phyloP scores from a whole-genome alignment of 2,329 filamentous ascomycete genomes.

The Epichloe sp. region DNA sequence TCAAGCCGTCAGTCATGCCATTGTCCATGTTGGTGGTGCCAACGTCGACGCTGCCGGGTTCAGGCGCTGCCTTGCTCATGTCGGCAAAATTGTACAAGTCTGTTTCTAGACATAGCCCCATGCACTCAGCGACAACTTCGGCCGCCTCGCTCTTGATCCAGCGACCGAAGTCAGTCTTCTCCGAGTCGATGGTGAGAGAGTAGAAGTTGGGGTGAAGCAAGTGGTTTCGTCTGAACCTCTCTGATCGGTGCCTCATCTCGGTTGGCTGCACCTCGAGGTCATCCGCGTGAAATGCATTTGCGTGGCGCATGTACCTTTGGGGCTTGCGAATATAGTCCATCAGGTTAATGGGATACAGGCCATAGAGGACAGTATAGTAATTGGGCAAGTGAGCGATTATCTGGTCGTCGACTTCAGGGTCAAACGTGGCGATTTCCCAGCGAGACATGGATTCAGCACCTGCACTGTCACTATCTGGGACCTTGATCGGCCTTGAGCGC shows the following conservation, averaged over 20 bases:
- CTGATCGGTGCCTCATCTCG: conserved; percentile 63
- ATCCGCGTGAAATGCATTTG: conserved; percentile 55
- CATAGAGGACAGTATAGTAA: conserved; percentile 74
- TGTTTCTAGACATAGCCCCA: conserved; percentile 43
- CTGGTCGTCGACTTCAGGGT: conserved; percentile 48
- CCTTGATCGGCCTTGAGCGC: conserved; percentile 25
- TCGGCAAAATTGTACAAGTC: conserved; percentile 15
- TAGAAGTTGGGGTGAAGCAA: conserved; percentile 77
- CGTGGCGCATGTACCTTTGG: conserved; percentile 61
- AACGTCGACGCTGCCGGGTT: conserved; percentile 11
- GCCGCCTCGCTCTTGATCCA: conserved; percentile 71
- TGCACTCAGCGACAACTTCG: conserved; percentile 69
- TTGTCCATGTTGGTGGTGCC: conserved; percentile 12
- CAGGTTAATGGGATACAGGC: conserved; percentile 73
- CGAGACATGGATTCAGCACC: conserved; percentile 20
- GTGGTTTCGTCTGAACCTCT: conserved; percentile 60
- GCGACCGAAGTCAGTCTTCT: conserved; percentile 60
- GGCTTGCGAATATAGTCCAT: conserved; percentile 78
- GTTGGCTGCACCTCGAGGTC: conserved; percentile 68
- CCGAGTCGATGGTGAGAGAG: conserved; percentile 63
- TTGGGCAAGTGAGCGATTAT: conserved; percentile 54
- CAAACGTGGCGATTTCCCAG: conserved; percentile 54
- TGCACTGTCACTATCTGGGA: conserved; percentile 16
- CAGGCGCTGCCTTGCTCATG: conserved; percentile 5
- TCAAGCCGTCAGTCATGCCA: conserved; percentile 20